phyloP scores from a whole-genome alignment of 129 eudicot species.

The Silybum marianum region DNA sequence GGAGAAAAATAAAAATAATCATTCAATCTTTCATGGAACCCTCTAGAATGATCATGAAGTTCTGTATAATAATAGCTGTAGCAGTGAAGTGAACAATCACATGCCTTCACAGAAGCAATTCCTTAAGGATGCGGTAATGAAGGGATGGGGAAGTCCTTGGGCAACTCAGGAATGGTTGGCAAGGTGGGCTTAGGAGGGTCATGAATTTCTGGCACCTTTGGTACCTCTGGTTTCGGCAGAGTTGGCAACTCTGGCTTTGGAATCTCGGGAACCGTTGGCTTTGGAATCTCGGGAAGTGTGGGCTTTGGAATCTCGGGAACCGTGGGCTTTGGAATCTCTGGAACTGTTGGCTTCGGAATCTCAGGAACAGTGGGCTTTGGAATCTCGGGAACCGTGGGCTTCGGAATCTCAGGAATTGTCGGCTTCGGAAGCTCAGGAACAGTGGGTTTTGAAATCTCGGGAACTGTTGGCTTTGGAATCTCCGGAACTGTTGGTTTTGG shows the following conservation, averaged over 20 bases:
- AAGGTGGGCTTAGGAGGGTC: constrained; percentile 16
- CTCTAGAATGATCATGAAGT: no score
- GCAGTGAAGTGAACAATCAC: no score
- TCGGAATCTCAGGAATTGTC: no score
- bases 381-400: no score
- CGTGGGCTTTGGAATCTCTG: neutral
- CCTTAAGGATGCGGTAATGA: constrained; percentile 13
- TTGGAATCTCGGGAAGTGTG: constrained; percentile 23
- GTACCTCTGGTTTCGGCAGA: constrained; percentile 35
- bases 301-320: neutral
- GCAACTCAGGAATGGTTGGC: constrained; percentile 25
- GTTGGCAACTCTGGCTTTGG: constrained; percentile 21
- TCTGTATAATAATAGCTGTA: no score
- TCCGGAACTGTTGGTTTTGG: no score
- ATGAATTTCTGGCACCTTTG: constrained; percentile 3
- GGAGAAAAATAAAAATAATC: neutral
- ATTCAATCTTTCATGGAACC: neutral
- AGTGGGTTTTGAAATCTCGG: no score
- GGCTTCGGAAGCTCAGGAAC: no score
- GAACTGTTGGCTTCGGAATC: neutral
- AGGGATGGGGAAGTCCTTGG: constrained; percentile 36
- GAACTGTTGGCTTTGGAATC: no score
- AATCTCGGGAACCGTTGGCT: constrained; percentile 16
- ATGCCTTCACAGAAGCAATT: no score
- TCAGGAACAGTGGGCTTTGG: neutral